These are phyloP conservation scores for Pseudevernia furfuracea DNA, from an alignment of 495 filamentous ascomycete species.

Conservation along the genomic window DNA sequence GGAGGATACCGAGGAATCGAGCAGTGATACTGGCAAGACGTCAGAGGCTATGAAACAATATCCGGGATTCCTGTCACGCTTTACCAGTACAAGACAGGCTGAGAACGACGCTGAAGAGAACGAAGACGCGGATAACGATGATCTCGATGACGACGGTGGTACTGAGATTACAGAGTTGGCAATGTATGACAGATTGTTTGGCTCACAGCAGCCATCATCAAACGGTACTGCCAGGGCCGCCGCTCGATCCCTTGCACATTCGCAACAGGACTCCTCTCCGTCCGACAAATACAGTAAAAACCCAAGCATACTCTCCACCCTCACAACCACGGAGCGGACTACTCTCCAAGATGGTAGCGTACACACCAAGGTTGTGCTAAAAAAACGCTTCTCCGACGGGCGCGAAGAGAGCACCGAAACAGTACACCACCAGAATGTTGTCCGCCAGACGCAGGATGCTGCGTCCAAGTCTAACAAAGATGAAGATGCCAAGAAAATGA, in stretches of 20 bases:
- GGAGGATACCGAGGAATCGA: background rate
- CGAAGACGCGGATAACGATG: conserved; percentile 11
- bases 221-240: conserved; percentile 1
- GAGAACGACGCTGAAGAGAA: conserved; percentile 13
- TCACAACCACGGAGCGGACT: conserved; percentile 48
- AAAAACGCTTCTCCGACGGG: conserved; percentile 57
- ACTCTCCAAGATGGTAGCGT: conserved; percentile 53
- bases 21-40: background rate
- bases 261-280: conserved; percentile 23
- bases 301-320: conserved; percentile 46
- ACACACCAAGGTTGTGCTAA: conserved; percentile 51
- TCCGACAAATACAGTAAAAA: conserved; percentile 10
- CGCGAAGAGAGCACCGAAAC: conserved; percentile 50
- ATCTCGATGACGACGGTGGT: conserved; percentile 20
- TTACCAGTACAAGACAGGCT: background rate
- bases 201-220: conserved; percentile 7
- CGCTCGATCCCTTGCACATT: conserved; percentile 11
- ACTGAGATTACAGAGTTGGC: conserved; percentile 37
- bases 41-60: background rate
- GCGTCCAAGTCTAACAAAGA: background rate
- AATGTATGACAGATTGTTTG: conserved; percentile 41
- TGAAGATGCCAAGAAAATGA: background rate
- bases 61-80: background rate
- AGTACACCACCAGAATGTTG: conserved; percentile 19
- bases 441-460: conserved; percentile 5